Evolutionary conservation across 108 stramenopile species (phyloP).

Genomic region (Pseudonitzschia pungens): DNA sequence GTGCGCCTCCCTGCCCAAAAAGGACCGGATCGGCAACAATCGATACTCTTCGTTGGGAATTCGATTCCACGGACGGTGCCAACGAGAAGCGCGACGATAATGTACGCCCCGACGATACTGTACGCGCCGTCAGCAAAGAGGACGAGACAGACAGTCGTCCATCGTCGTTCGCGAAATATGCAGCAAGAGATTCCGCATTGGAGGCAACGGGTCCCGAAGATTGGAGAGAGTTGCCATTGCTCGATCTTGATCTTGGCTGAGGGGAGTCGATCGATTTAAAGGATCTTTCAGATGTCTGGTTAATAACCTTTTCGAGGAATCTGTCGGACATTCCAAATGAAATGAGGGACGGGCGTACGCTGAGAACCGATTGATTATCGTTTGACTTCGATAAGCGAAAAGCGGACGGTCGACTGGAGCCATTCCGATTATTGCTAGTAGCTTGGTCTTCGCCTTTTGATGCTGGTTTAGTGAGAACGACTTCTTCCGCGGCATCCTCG

Average conservation of each 20-base stretch:
- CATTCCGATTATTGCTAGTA: no score
- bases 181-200: no score
- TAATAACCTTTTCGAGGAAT: not conserved
- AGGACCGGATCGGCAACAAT: not conserved
- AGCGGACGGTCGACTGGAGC: not conserved
- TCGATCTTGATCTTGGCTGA: not conserved
- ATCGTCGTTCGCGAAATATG: not conserved
- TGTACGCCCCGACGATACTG: not conserved
- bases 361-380: not conserved
- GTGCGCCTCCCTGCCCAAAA: not conserved
- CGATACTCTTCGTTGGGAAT: not conserved
- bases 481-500: not conserved
- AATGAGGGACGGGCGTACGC: not conserved
- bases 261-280: not conserved
- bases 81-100: not conserved
- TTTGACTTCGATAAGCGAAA: not conserved
- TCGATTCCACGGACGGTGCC: not conserved
- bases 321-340: conserved; percentile 3
- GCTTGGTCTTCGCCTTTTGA: no score
- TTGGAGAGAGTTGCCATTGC: not conserved
- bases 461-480: no score
- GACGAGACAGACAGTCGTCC: not conserved
- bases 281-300: not conserved
- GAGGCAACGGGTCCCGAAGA: no score
- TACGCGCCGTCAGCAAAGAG: not conserved